phyloP scores from a whole-genome alignment of 176 grass and related monocot genomes.

The Lolium perenne region DNA sequence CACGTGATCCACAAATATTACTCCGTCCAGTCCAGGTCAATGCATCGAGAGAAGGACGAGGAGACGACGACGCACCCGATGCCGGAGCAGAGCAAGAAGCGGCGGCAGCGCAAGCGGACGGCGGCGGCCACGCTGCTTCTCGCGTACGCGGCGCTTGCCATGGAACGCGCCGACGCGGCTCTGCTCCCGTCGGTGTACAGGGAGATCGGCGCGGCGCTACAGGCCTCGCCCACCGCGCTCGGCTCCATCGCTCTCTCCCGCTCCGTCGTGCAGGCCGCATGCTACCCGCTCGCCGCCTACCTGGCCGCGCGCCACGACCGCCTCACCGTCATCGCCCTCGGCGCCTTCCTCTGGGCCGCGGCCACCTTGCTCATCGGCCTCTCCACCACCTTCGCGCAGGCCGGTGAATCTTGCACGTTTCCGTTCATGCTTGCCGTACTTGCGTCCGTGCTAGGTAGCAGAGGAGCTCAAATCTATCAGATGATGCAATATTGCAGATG shows the following conservation, averaged over 20 bases:
- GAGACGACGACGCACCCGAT: neutral
- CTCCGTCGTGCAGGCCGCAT: conserved; percentile 78
- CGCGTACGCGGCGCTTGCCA: conserved; percentile 69
- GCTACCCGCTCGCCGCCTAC: conserved; percentile 81
- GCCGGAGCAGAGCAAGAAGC: conserved; percentile 41
- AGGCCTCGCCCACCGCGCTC: conserved; percentile 61
- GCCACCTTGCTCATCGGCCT: conserved; percentile 78
- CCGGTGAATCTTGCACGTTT: conserved; percentile 17
- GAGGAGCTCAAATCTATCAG: neutral
- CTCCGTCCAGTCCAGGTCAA: neutral
- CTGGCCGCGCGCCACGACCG: conserved; percentile 66
- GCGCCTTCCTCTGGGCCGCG: conserved; percentile 82
- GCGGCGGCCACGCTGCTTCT: conserved; percentile 56
- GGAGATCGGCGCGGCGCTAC: conserved; percentile 73
- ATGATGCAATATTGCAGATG: conserved; percentile 41
- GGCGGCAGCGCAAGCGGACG: neutral
- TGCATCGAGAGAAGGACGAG: neutral
- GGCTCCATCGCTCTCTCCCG: conserved; percentile 76
- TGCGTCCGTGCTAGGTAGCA: neutral
- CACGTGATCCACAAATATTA: neutral
- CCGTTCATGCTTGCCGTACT: neutral
- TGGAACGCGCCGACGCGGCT: conserved; percentile 91
- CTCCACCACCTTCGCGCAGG: conserved; percentile 73
- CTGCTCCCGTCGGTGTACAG: conserved; percentile 84
- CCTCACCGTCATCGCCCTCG: conserved; percentile 68